Base-by-base conservation (phyloP, 176 grass and related monocot species). In the Carex littledalei region DNA sequence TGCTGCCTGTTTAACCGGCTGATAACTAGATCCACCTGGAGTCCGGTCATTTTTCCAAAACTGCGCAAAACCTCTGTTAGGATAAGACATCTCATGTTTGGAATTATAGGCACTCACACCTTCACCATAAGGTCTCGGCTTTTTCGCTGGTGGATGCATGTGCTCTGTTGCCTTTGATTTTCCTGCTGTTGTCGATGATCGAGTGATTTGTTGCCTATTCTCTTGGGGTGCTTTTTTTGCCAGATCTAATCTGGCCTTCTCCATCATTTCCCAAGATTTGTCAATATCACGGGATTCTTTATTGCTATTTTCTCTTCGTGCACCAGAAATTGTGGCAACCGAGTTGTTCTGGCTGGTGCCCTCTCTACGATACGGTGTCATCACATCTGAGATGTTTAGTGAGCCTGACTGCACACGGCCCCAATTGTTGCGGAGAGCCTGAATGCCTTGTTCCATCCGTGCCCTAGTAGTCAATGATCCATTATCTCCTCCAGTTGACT, bases 181-280 rank as follows among this genome's bases (percentile, higher is more conserved):
- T 3, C 1, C 15, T 1, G 5, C 29, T 34, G 16, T 67, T 37
- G 24, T 35, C 4, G 15, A 13, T 6, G 65, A 16, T 1, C 2
- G 65, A 29, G 65, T 35, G 12, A 29, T 34, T 15, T 32, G 65
- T 20, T 84, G 62, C 81, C 57, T 41, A 22, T 68, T 90, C 34
- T 16, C 4, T 39, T 64, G 17, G 50, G 71, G 61, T 90, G 24
- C 66, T 61, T 92, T 77, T 76, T n/a, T 90, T 54, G 29, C 75
- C 76, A 80, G 57, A 58, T 53, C 18, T 43, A 82, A 78, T 83
- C 89, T 90, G 57, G 88, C 92, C 8, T 87, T 87, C 72, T 92
- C 83, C 88, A 97, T 56, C 88, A 70, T 88, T 94, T 92, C 89
- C 94, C 94, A 97, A 79, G 92, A 84, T 89, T 92, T 94, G 34